A percentile compares a stretch with the other conserved stretches of the same genome.
Conservation (phyloP, 345 rosid species). For the Zanthoxylum bungeanum region DNA sequence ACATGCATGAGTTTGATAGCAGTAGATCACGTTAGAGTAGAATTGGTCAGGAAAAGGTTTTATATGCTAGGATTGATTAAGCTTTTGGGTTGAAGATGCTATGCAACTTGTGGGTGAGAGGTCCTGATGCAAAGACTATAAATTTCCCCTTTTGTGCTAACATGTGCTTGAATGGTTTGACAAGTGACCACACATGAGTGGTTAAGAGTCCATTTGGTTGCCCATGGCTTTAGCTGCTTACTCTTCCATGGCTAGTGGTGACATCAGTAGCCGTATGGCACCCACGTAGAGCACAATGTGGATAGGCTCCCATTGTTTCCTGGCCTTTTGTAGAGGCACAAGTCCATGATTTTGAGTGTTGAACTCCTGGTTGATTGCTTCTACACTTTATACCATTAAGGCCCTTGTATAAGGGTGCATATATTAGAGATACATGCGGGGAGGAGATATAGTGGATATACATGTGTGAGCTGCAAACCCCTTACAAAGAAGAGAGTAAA, state of each 20-base stretch:
- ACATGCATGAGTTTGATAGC: too few species aligned
- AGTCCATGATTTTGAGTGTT: neutral
- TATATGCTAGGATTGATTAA: neutral
- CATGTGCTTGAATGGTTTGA: neutral
- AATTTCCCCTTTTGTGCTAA: neutral
- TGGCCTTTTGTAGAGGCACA: neutral
- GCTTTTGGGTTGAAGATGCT: neutral
- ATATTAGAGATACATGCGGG: neutral
- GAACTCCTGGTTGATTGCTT: neutral
- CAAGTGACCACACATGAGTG: neutral
- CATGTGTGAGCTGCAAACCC: neutral
- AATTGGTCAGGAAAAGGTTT: neutral
- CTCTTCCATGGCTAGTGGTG: neutral
- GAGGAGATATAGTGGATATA: neutral
- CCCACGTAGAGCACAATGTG: neutral
- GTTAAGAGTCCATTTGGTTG: neutral
- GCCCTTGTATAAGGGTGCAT: neutral
- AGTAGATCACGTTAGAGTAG: neutral
- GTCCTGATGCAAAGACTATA: neutral
- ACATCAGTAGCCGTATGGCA: neutral
- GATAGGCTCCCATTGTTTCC: neutral
- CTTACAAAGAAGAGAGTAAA: neutral
- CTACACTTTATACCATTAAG: neutral
- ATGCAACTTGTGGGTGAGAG: neutral
- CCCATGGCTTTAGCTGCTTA: neutral